These are phyloP conservation scores for Pseudoneurospora amorphoporcata DNA, from an alignment of 495 filamentous ascomycete genomes.

Conservation along the genomic window DNA sequence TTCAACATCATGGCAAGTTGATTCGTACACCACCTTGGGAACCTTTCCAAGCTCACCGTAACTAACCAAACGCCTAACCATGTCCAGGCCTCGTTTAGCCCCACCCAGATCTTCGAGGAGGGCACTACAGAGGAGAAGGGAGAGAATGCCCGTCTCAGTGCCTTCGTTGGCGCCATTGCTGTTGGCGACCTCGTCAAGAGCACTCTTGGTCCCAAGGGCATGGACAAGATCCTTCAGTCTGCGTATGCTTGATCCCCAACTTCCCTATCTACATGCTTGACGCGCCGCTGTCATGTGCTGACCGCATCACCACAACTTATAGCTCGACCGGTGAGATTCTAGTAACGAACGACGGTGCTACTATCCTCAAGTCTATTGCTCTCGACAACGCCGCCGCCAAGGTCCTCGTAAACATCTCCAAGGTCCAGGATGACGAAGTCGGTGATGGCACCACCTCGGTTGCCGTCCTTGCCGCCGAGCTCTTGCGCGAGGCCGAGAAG, in stretches of 20 bases:
- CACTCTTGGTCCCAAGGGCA: slow-evolving; percentile 93
- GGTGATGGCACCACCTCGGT: slow-evolving; percentile 86
- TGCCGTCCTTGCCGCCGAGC: slow-evolving; percentile 85
- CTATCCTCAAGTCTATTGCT: slow-evolving; percentile 97
- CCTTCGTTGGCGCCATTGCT: slow-evolving; percentile 94
- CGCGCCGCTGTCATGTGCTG: slow-evolving; percentile 3
- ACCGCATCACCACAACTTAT: slow-evolving; percentile 13
- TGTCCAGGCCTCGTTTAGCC: slow-evolving; percentile 53
- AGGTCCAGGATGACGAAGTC: slow-evolving; percentile 98
- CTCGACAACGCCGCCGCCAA: slow-evolving; percentile 97
- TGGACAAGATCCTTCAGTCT: slow-evolving; percentile 99
- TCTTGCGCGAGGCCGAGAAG: slow-evolving; percentile 92
- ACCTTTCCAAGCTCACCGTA: neutral
- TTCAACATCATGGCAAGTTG: neutral
- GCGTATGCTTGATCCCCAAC: slow-evolving; percentile 48
- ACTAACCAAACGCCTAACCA: neutral
- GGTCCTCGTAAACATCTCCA: slow-evolving; percentile 96
- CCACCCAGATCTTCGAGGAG: slow-evolving; percentile 97
- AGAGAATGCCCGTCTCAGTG: slow-evolving; percentile 95
- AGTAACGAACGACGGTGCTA: slow-evolving; percentile 97
- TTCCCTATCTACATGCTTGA: neutral
- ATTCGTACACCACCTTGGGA: neutral
- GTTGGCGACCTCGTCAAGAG: slow-evolving; percentile 96
- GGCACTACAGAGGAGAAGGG: slow-evolving; percentile 97
- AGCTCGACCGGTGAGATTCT: slow-evolving; percentile 94